A percentile compares a stretch with the other conserved stretches of the same genome.
These are phyloP conservation scores for Podila verticillata DNA, from an alignment of 192 early-diverging fungal genomes.

Conservation along the genomic window DNA sequence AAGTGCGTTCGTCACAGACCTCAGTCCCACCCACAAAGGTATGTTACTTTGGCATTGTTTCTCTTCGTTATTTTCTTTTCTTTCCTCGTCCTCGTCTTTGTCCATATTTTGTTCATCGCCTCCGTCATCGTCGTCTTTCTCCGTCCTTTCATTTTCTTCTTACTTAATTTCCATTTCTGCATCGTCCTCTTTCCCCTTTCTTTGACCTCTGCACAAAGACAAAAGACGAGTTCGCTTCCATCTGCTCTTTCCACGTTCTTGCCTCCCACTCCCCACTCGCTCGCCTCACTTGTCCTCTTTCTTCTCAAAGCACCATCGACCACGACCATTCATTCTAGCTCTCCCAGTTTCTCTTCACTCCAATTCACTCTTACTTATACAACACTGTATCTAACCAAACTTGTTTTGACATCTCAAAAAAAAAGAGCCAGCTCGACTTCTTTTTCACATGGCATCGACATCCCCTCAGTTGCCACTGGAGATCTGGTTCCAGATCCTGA, in stretches of 20 bases:
- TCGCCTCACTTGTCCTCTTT: not conserved
- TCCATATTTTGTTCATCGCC: not conserved
- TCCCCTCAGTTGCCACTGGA: constrained; percentile 33
- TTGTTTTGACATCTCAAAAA: not conserved
- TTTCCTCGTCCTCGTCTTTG: not conserved
- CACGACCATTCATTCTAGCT: not conserved
- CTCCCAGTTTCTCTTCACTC: not conserved
- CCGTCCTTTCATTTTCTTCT: not conserved
- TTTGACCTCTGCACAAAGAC: not conserved
- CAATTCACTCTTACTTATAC: constrained; percentile 21
- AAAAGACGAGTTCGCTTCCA: not conserved
- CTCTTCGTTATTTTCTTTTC: not conserved
- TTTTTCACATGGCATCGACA: not conserved
- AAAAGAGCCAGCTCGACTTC: not conserved
- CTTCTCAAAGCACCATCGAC: not conserved
- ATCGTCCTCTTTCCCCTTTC: not conserved
- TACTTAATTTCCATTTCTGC: not conserved
- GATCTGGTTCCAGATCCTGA: constrained; percentile 49
- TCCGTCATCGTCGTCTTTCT: not conserved
- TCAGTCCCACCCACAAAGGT: not conserved
- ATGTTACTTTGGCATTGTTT: not conserved
- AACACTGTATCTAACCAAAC: not conserved
- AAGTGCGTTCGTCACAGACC: too few species aligned
- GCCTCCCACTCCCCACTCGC: not conserved
- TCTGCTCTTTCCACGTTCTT: not conserved